Conservation (phyloP, 805 yeast genomes). For the Candida piceae region DNA sequence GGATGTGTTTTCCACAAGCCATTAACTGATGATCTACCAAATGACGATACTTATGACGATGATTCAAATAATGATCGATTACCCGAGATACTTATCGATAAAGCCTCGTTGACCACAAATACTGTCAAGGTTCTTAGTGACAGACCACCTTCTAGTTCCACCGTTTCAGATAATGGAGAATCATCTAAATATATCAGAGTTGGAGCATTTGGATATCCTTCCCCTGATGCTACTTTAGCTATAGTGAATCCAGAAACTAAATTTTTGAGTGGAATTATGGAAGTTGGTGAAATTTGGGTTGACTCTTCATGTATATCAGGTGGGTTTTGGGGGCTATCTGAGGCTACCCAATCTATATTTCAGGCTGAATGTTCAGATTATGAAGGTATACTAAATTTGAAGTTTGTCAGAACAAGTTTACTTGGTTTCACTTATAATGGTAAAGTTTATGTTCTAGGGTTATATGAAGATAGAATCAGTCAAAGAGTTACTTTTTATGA, state of each 20-base stretch:
- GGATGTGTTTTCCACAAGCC: conserved; percentile 43
- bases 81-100: conserved; percentile 67
- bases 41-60: conserved; percentile 26
- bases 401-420: conserved; percentile 84
- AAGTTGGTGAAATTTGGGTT: conserved; percentile 97
- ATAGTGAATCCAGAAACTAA: conserved; percentile 92
- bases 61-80: conserved; percentile 34
- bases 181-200: conserved; percentile 56
- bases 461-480: conserved; percentile 85
- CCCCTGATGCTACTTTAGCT: conserved; percentile 91
- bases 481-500: conserved; percentile 70
- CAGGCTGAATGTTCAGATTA: conserved; percentile 78
- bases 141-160: conserved; percentile 50
- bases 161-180: conserved; percentile 32
- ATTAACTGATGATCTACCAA: conserved; percentile 32
- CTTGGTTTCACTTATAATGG: conserved; percentile 87
- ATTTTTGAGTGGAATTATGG: conserved; percentile 63
- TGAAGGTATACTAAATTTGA: conserved; percentile 64
- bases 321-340: conserved; percentile 73
- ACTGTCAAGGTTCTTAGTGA: conserved; percentile 61
- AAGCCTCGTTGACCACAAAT: conserved; percentile 67
- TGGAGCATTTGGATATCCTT: conserved; percentile 90
- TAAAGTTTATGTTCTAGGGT: conserved; percentile 80
- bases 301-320: conserved; percentile 89
- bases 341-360: conserved; percentile 68